Evolutionary conservation across 164 flowering plant genomes (phyloP), one percentile per base, ranked within the genome.

Genomic region (Vitis vinifera): DNA sequence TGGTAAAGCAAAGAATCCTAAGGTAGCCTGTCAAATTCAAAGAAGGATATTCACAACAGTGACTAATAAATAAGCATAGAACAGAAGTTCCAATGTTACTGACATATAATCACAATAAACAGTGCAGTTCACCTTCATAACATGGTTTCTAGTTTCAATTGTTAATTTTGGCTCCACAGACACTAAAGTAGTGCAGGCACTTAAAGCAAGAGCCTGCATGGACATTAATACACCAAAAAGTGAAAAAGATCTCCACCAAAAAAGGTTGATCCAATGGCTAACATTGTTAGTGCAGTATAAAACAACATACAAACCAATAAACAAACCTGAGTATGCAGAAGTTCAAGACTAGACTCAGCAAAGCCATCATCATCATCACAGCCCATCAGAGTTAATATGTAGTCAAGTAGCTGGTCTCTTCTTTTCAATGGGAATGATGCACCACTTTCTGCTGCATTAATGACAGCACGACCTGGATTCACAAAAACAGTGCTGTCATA

Each of bases 111-210:
- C 1, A 27, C 19, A 66, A 51, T 13, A 47, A 59, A 53, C 10
- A 61, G 17, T 51, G 29, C 44, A 50, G 31, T 16, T 15, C 80
- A 95, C 99, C 99, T 93, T 93, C 91, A 96, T 73, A 51, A 96
- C 87, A 81, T 68, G 85, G 76, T 96, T 91, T 76, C 97, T 81
- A 10, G 97, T 96, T 70, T 96, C 99, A 55, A 79, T 79, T 10
- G 97, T 83, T 65, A 96, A 80, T 77, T 87, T 93, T 75, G 98
- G 99, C 78, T 96, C 99, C 77, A 96, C 89, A 70, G 98, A 91
- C 44, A 96, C 97, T 82, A 93, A 80, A 63, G 99, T 96, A 14
- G 98, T 93, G 73, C 97, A 93, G 0, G 99, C 97, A 85, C 85
- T 90, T 71, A 96, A 76, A 73, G 97, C 98, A 81, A 89, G 84